Base-by-base conservation (phyloP, 2,329 filamentous ascomycete species). In the Phaeosphaeria sp. region DNA sequence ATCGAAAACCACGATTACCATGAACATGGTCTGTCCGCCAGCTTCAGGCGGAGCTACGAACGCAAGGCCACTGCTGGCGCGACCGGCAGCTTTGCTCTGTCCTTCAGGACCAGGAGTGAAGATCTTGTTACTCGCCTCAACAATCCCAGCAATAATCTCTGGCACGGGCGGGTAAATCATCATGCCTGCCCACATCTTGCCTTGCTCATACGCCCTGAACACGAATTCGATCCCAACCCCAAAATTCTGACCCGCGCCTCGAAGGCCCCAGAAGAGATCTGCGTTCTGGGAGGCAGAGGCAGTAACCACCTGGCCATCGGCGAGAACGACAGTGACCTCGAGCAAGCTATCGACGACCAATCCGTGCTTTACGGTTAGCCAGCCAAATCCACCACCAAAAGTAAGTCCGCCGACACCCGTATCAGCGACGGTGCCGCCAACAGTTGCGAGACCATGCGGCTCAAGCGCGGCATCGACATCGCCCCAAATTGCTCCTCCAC, bases 181-280 rank as follows among this genome's bases (percentile, higher is more conserved):
- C 21, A 57, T 51, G 33, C 57, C 54, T 17, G 57, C 57, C 63
- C 63, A 67, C 47, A 60, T 18, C 6, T 57, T 36, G 43, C 50
- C 51, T 6, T 61, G 55, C 15, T 60, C 43, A 20, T 61, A 49
- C 51, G 84, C 78, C 66, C 81, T 80, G 43, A 75, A 74, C 0
- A 77, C 52, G 20, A 63, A 59, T 13, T 53, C 50, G 2, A 82
- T 84, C 11, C 86, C 81, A 51, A 87, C 79, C 49, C 84, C 84
- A 59, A 87, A 86, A 71, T 86, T 87, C 53, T 86, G 82, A 1
- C 84, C 85, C 3, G 84, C 85, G 7, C 85, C 85, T 45, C 77
- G 76, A 55, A 87, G 76, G 1, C 76, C 84, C 84, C 84, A 87
- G 66, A 79, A 86, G 11, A 87, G 78, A 33, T 86, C 83, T 0